Percentiles rank a stretch among this genome's conserved stretches.
Evolutionary conservation across 192 early-diverging fungal genomes (phyloP).

Genomic region (Mycoemilia scoparia): DNA sequence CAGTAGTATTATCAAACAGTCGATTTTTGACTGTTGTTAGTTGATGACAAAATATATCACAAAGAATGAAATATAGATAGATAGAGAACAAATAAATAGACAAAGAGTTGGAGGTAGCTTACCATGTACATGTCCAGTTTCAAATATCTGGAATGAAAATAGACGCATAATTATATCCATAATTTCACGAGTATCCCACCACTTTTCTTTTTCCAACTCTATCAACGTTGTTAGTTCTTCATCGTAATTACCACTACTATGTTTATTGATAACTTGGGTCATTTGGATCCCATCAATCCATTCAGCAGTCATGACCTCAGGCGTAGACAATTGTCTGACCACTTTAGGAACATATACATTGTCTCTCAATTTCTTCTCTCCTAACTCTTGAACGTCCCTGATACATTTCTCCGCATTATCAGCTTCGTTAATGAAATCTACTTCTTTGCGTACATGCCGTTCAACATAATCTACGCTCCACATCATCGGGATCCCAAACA

Average conservation of each 20-base stretch:
- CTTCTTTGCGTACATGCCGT: conserved; percentile 56
- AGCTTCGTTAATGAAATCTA: conserved; percentile 78
- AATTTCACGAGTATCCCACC: conserved; percentile 24
- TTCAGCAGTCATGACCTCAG: conserved; percentile 64
- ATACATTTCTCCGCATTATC: conserved; percentile 50
- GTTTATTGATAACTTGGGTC: conserved; percentile 37
- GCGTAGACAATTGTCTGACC: conserved; percentile 46
- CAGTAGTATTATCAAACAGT: no score
- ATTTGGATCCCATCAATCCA: conserved; percentile 76
- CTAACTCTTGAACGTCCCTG: conserved; percentile 22
- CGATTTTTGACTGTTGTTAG: no score
- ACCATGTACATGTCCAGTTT: conserved; percentile 74
- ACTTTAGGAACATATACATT: conserved; percentile 63
- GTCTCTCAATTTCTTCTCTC: conserved; percentile 27
- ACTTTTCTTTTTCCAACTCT: conserved; percentile 10
- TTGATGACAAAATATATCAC: no score
- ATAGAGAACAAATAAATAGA: neutral
- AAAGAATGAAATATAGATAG: neutral
- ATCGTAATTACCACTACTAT: no score
- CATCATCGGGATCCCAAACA: conserved; percentile 68
- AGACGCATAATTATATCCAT: conserved; percentile 59
- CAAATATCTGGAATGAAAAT: conserved; percentile 77
- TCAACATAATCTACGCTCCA: conserved; percentile 62
- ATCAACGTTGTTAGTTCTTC: no score
- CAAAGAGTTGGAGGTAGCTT: no score